Conservation (phyloP, 148 eudicot genomes). For the Heliamphora exappendiculata region DNA sequence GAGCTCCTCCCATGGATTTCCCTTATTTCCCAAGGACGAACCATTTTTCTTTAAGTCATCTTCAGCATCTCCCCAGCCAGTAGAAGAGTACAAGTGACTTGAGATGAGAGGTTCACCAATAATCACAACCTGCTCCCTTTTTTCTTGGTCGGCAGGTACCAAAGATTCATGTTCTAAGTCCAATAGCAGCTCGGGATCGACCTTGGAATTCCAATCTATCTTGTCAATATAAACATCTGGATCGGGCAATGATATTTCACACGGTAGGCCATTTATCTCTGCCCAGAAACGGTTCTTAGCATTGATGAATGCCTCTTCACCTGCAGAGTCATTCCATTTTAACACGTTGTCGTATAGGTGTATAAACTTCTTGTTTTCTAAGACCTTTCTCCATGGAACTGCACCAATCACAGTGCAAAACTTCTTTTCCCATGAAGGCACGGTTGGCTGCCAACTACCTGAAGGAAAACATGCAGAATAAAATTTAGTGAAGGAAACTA, state of each 20-base stretch:
- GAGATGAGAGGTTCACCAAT: conserved; percentile 35
- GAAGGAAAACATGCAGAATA: neutral
- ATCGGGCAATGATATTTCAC: conserved; percentile 44
- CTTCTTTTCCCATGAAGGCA: conserved; percentile 54
- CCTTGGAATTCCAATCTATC: conserved; percentile 45
- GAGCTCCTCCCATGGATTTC: conserved; percentile 13
- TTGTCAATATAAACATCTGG: conserved; percentile 64
- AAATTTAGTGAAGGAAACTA: conserved; percentile 15
- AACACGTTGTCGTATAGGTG: conserved; percentile 42
- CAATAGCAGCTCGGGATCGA: conserved; percentile 31
- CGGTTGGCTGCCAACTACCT: conserved; percentile 42
- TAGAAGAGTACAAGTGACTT: conserved; percentile 20
- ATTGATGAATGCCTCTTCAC: conserved; percentile 46
- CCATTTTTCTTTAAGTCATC: conserved; percentile 16
- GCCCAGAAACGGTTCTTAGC: conserved; percentile 68
- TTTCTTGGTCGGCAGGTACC: conserved; percentile 15
- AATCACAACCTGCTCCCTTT: conserved; percentile 32
- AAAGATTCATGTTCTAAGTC: conserved; percentile 35
- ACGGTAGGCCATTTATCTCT: conserved; percentile 39
- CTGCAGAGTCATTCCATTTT: conserved; percentile 69
- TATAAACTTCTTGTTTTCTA: conserved; percentile 43
- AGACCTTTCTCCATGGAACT: conserved; percentile 45
- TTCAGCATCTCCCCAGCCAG: conserved; percentile 57
- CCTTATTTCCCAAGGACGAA: conserved; percentile 13
- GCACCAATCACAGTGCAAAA: conserved; percentile 51